A percentile compares a stretch with the other conserved stretches of the same genome.
Evolutionary conservation across 2,329 filamentous ascomycete genomes (phyloP).

Genomic region (Microdochium bolleyi): DNA sequence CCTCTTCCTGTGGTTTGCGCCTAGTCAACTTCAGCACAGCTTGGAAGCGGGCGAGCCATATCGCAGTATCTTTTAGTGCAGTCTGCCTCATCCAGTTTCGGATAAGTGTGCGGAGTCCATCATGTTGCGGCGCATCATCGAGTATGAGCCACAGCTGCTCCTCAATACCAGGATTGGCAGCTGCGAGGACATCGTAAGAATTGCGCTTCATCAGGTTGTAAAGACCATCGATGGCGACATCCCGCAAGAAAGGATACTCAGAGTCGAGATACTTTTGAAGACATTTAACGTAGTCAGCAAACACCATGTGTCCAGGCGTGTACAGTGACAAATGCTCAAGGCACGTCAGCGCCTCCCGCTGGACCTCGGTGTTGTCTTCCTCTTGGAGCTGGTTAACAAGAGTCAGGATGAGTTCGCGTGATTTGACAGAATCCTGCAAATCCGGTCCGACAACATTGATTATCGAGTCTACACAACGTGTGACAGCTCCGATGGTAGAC

Average conservation of each 20-base stretch:
- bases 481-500: slow-evolving; percentile 73
- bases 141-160: slow-evolving; percentile 88
- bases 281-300: slow-evolving; percentile 72
- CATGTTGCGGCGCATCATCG: slow-evolving; percentile 67
- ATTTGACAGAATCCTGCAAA: slow-evolving; percentile 84
- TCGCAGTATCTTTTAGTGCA: slow-evolving; percentile 65
- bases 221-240: slow-evolving; percentile 78
- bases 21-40: slow-evolving; percentile 83
- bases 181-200: slow-evolving; percentile 70
- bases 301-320: slow-evolving; percentile 79
- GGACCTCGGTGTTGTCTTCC: slow-evolving; percentile 62
- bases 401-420: slow-evolving; percentile 84
- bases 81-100: slow-evolving; percentile 92
- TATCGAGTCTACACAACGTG: slow-evolving; percentile 85
- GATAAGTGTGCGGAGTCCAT: slow-evolving; percentile 79
- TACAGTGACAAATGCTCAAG: slow-evolving; percentile 89
- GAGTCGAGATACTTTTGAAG: slow-evolving; percentile 73
- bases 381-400: slow-evolving; percentile 76
- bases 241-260: slow-evolving; percentile 58
- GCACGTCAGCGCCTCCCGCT: slow-evolving; percentile 72
- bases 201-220: slow-evolving; percentile 94
- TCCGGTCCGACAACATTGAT: slow-evolving; percentile 96
- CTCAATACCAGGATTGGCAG: slow-evolving; percentile 72
- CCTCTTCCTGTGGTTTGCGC: slow-evolving; percentile 51
- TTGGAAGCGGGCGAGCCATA: slow-evolving; percentile 89